phyloP scores from a whole-genome alignment of 306 rosid species.

The Hippophae gyantsensis region DNA sequence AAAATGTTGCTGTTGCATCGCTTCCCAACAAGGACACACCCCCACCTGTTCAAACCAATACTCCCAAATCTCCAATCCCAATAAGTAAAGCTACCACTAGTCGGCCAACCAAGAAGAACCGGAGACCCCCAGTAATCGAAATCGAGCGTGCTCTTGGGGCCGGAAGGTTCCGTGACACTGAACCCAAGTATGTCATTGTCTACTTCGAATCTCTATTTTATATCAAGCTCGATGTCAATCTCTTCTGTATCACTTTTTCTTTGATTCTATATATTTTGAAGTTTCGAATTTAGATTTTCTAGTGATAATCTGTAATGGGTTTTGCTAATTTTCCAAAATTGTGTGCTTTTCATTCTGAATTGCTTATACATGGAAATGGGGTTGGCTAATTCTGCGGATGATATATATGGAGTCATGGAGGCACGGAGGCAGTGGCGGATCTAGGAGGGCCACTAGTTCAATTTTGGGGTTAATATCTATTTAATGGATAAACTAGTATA shows the following conservation, averaged over 20 bases:
- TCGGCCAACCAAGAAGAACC: constrained; percentile 12
- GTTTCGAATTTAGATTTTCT: no score
- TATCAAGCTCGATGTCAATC: not conserved
- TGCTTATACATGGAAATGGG: no score
- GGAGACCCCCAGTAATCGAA: constrained; percentile 38
- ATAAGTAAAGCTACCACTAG: constrained; percentile 8
- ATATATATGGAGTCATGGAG: no score
- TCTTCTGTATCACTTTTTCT: not conserved
- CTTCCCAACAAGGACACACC: constrained; percentile 23
- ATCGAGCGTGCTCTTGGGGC: constrained; percentile 71
- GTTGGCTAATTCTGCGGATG: no score
- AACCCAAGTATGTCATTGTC: constrained; percentile 29
- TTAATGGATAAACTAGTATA: no score
- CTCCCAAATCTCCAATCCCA: constrained; percentile 16
- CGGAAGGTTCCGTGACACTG: constrained; percentile 75
- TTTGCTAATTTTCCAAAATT: no score
- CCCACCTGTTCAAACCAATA: constrained; percentile 17
- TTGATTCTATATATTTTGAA: not conserved
- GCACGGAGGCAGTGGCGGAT: no score
- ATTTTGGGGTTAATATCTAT: no score
- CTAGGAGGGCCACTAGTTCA: no score
- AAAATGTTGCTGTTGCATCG: constrained; percentile 24
- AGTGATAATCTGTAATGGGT: no score
- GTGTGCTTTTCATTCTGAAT: no score
- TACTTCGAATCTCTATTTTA: not conserved